Percentiles rank a stretch among this genome's conserved stretches.
phyloP scores from a whole-genome alignment of 2,329 filamentous ascomycete genomes.

The Cladosporium austrohemisphaericum region DNA sequence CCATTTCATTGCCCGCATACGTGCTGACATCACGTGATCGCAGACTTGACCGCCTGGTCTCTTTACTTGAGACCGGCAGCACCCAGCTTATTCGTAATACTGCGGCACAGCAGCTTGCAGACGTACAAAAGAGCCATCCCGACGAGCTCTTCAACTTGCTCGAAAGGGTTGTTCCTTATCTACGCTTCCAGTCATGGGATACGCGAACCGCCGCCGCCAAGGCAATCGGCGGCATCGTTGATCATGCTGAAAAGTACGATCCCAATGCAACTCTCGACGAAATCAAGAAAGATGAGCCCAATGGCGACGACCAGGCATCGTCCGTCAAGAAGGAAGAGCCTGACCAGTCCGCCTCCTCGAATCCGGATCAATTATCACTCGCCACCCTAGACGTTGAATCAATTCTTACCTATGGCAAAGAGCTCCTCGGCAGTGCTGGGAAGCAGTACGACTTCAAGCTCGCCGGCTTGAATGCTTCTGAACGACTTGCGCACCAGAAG shows the following conservation, averaged over 20 bases:
- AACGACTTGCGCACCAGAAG: conserved; percentile 80
- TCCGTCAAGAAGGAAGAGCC: conserved; percentile 56
- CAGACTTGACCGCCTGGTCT: conserved; percentile 49
- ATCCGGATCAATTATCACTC: conserved; percentile 66
- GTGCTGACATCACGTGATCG: conserved; percentile 20
- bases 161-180: conserved; percentile 88
- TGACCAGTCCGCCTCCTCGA: conserved; percentile 27
- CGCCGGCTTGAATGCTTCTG: conserved; percentile 74
- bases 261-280: conserved; percentile 53
- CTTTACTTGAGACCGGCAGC: conserved; percentile 94
- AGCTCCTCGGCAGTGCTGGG: conserved; percentile 76
- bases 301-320: conserved; percentile 33
- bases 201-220: conserved; percentile 90
- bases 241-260: conserved; percentile 82
- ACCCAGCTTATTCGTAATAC: conserved; percentile 95
- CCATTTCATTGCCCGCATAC: neutral
- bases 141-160: conserved; percentile 96
- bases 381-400: conserved; percentile 71
- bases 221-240: conserved; percentile 88
- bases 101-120: conserved; percentile 91
- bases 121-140: conserved; percentile 96
- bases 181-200: conserved; percentile 95
- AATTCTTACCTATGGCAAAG: conserved; percentile 78
- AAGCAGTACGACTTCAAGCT: conserved; percentile 80
- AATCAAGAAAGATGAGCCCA: conserved; percentile 35